Evolutionary conservation across 768 basidiomycete genomes (phyloP).

Genomic region (Russula sp.): DNA sequence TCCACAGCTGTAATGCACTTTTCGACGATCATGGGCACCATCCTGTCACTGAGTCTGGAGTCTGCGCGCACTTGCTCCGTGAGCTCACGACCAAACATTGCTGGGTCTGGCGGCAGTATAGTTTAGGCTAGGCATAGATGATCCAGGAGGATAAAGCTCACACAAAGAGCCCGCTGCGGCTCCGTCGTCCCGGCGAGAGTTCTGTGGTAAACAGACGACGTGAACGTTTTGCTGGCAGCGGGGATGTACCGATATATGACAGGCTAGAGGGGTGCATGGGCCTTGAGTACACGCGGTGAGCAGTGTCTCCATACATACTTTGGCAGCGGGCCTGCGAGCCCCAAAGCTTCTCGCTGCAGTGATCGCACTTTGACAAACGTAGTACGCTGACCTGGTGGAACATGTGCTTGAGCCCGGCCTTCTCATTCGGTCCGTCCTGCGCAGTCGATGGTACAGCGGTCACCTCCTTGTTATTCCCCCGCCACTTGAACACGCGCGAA

Average conservation of each 20-base stretch:
- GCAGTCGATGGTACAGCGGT: conserved; percentile 32
- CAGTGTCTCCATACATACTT: conserved; percentile 42
- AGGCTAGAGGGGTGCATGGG: conserved; percentile 2
- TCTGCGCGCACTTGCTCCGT: conserved; percentile 75
- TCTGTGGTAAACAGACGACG: conserved; percentile 11
- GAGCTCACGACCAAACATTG: conserved; percentile 90
- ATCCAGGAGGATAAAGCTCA: neutral
- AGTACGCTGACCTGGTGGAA: conserved; percentile 88
- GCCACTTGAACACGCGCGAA: conserved; percentile 39
- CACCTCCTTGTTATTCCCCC: conserved; percentile 68
- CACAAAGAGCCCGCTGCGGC: neutral
- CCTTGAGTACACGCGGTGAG: neutral
- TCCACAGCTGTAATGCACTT: conserved; percentile 97
- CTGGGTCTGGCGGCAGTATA: conserved; percentile 46
- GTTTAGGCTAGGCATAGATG: conserved; percentile 14
- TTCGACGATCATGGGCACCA: conserved; percentile 83
- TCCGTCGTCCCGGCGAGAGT: conserved; percentile 14
- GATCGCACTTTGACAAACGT: conserved; percentile 87
- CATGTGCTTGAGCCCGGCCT: conserved; percentile 50
- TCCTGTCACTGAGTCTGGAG: conserved; percentile 47
- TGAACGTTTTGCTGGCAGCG: conserved; percentile 18
- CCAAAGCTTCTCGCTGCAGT: conserved; percentile 98
- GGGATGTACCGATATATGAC: conserved; percentile 20
- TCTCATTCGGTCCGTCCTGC: conserved; percentile 23
- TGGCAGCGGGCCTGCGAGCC: conserved; percentile 90